These are phyloP conservation scores for Schizochytrium sp. DNA, from an alignment of 108 stramenopile genomes.

Conservation along the genomic window DNA sequence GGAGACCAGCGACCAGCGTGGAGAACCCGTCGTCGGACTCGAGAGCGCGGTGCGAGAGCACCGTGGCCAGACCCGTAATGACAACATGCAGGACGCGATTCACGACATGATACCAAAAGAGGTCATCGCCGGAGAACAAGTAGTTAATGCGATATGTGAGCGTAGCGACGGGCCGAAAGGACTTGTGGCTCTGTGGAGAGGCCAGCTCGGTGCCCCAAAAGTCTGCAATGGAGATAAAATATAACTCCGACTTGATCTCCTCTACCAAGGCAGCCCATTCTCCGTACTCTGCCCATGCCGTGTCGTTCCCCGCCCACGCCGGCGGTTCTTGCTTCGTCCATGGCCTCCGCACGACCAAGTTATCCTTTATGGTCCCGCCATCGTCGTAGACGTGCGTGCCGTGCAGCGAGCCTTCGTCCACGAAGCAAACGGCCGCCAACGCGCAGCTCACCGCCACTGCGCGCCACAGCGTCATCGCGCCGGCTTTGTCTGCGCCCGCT, in stretches of 20 bases:
- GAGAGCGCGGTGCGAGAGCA: background rate
- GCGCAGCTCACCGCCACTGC: background rate
- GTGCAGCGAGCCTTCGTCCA: background rate
- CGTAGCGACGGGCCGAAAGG: background rate
- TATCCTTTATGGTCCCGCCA: background rate
- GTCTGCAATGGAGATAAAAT: background rate
- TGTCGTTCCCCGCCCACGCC: background rate
- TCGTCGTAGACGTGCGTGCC: background rate
- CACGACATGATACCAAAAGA: constrained; percentile 1
- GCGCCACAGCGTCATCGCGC: background rate
- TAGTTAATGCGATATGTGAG: background rate
- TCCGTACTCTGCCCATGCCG: background rate
- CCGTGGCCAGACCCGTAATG: background rate
- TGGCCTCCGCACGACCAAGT: background rate
- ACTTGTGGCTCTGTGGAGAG: background rate
- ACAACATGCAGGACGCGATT: background rate
- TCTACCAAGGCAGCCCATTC: background rate
- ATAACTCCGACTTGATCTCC: background rate
- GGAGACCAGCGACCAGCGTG: background rate
- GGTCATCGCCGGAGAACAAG: background rate
- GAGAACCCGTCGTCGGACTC: background rate
- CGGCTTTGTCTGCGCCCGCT: too few species aligned
- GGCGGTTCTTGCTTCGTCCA: background rate
- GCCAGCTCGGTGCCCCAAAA: background rate
- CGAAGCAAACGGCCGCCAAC: background rate